phyloP scores from a whole-genome alignment of 164 flowering plant genomes.

The Aristolochia fimbriata region DNA sequence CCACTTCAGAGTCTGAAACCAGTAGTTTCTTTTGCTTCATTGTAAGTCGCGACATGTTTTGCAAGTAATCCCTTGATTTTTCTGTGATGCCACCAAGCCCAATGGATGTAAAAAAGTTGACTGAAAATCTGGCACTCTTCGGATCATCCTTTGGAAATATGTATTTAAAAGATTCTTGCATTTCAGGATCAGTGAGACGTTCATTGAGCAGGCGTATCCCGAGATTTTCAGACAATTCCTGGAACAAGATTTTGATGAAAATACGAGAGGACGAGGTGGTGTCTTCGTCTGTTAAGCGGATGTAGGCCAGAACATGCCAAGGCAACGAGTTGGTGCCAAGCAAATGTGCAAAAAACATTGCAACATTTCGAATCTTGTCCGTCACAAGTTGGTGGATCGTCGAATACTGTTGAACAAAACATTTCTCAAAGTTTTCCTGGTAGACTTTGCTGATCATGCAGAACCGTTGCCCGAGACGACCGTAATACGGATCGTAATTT shows the following conservation, averaged over 20 bases:
- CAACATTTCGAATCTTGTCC: slow-evolving; percentile 85
- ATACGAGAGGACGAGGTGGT: slow-evolving; percentile 97
- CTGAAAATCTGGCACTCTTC: slow-evolving; percentile 73
- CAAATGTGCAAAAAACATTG: slow-evolving; percentile 91
- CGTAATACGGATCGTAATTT: slow-evolving; percentile 84
- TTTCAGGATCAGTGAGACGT: slow-evolving; percentile 59
- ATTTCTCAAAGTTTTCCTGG: slow-evolving; percentile 86
- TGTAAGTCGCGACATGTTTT: slow-evolving; percentile 83
- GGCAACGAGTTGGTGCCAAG: slow-evolving; percentile 92
- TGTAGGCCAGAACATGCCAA: slow-evolving; percentile 87
- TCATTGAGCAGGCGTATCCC: slow-evolving; percentile 77
- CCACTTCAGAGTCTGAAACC: slow-evolving; percentile 42
- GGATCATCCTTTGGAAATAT: slow-evolving; percentile 89
- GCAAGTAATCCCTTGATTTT: slow-evolving; percentile 69
- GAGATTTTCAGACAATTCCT: slow-evolving; percentile 87
- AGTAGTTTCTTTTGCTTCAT: slow-evolving; percentile 76
- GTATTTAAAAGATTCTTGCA: slow-evolving; percentile 75
- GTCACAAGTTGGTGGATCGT: slow-evolving; percentile 94
- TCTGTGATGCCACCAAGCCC: slow-evolving; percentile 92
- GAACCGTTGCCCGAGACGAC: slow-evolving; percentile 85
- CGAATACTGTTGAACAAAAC: slow-evolving; percentile 88
- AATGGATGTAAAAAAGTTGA: slow-evolving; percentile 89
- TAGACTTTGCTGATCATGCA: slow-evolving; percentile 86
- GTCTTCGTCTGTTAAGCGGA: slow-evolving; percentile 89
- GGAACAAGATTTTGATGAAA: slow-evolving; percentile 88